These are phyloP conservation scores for Phaseolus coccineus DNA, from an alignment of 331 rosid genomes.

Conservation along the genomic window DNA sequence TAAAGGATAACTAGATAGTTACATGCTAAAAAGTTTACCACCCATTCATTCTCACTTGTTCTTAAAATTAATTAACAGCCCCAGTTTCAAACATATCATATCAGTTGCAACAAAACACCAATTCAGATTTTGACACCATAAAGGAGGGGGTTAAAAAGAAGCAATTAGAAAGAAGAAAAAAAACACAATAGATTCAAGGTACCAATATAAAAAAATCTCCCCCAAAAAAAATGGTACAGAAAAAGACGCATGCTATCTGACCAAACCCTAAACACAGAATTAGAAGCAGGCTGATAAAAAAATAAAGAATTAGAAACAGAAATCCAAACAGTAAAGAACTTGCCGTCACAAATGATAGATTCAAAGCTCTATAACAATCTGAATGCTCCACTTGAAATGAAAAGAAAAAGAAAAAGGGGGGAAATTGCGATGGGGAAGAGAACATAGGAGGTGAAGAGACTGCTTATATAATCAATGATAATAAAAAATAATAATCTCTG, in stretches of 20 bases:
- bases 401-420: background rate
- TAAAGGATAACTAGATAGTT: conserved; percentile 3
- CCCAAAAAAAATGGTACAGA: background rate
- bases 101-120: conserved; percentile 31
- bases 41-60: background rate
- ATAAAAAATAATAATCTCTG: background rate
- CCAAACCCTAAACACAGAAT: conserved; percentile 43
- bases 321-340: conserved; percentile 42
- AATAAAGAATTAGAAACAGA: conserved; percentile 9
- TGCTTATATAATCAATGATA: conserved; percentile 41
- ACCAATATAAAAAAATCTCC: background rate
- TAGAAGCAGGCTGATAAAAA: background rate
- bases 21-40: background rate
- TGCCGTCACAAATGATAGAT: conserved; percentile 52
- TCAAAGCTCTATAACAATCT: conserved; percentile 38
- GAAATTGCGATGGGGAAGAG: conserved; percentile 28
- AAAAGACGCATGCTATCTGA: background rate
- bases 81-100: conserved; percentile 21
- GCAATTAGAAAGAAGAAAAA: conserved; percentile 3
- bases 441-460: conserved; percentile 32
- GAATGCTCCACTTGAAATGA: conserved; percentile 43
- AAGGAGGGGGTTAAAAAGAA: background rate
- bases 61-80: conserved; percentile 10
- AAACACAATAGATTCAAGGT: background rate
- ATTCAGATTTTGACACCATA: conserved; percentile 38